These are phyloP conservation scores for Russula griseocarnosa DNA, from an alignment of 768 basidiomycete species.

Conservation along the genomic window DNA sequence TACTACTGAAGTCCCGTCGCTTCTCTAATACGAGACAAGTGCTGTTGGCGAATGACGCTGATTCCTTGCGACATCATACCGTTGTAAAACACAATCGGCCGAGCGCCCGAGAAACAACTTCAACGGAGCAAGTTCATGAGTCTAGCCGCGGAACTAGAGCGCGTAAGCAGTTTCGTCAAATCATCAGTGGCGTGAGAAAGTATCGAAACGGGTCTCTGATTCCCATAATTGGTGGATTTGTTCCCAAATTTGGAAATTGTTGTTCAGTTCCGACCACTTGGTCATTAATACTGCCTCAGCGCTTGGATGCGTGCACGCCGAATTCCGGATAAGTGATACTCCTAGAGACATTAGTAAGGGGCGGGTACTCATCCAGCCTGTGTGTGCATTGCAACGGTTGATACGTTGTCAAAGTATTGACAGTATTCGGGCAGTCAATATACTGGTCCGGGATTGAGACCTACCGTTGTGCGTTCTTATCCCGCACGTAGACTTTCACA, in stretches of 20 bases:
- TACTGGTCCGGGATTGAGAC: not conserved
- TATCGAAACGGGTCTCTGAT: not conserved
- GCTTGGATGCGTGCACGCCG: not conserved
- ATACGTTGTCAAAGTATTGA: not conserved
- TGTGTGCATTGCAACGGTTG: not conserved
- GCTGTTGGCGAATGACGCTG: not conserved
- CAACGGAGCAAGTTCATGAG: not conserved
- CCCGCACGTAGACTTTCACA: not conserved
- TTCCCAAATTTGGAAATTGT: constrained; percentile 5
- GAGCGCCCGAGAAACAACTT: not conserved
- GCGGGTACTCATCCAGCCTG: not conserved
- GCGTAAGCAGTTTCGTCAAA: constrained; percentile 6
- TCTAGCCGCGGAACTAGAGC: not conserved
- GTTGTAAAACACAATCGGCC: not conserved
- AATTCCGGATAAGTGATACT: not conserved
- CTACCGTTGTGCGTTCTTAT: not conserved
- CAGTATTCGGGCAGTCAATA: not conserved
- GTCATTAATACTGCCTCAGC: not conserved
- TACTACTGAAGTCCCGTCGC: not conserved
- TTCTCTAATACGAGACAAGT: not conserved
- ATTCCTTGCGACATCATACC: not conserved
- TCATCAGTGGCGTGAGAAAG: not conserved
- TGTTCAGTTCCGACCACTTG: constrained; percentile 8
- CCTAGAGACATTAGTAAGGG: not conserved
- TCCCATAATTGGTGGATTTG: not conserved